phyloP scores from a whole-genome alignment of 768 basidiomycete genomes.

The Amanita muscaria region DNA sequence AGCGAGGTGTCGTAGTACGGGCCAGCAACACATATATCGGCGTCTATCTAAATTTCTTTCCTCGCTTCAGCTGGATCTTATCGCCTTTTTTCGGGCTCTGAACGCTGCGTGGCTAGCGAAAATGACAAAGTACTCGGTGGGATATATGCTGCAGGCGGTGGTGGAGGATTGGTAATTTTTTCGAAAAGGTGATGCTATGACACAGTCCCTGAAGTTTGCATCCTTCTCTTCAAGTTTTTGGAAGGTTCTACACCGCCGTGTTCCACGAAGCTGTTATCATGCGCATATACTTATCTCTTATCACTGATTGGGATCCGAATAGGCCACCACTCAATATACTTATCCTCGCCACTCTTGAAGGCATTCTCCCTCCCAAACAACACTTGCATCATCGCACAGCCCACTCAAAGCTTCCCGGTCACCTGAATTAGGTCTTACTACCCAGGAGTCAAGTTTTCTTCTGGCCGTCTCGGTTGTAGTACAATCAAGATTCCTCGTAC shows the following conservation, averaged over 20 bases:
- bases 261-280: slow-evolving; percentile 70
- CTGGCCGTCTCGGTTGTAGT: slow-evolving; percentile 68
- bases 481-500: neutral
- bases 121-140: no score
- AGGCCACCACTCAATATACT: slow-evolving; percentile 89
- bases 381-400: slow-evolving; percentile 82
- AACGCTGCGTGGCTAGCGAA: no score
- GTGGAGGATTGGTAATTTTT: no score
- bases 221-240: slow-evolving; percentile 62
- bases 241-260: slow-evolving; percentile 58
- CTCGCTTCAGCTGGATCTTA: no score
- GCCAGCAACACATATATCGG: no score
- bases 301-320: neutral
- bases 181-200: slow-evolving; percentile 52
- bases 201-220: slow-evolving; percentile 80
- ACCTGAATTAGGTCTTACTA: slow-evolving; percentile 84
- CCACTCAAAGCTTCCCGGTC: slow-evolving; percentile 79
- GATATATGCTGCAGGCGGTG: no score
- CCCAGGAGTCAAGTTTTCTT: slow-evolving; percentile 90
- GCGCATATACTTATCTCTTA: slow-evolving; percentile 3
- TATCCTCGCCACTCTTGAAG: slow-evolving; percentile 70
- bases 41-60: no score
- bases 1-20: no score
- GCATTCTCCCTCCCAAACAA: slow-evolving; percentile 61
- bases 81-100: no score